Evolutionary conservation across 1,284 basidiomycete species (phyloP).

Genomic region (Trametes versicolor): DNA sequence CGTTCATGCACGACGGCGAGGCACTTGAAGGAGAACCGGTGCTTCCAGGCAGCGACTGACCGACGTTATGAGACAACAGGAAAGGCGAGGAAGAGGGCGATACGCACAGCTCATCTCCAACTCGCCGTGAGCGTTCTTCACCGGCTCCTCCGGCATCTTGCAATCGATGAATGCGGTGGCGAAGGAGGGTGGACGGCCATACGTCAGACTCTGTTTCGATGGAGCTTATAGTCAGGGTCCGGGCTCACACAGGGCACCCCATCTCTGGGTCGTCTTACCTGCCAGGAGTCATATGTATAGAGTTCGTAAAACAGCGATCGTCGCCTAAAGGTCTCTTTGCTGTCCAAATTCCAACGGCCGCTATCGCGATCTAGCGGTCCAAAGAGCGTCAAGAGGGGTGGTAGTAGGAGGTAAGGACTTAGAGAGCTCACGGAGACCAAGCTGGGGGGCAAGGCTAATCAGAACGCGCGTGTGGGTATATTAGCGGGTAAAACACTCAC

Average conservation of each 20-base stretch:
- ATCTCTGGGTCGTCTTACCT: constrained; percentile 52
- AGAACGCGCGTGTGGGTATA: constrained; percentile 21
- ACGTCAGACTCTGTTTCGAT: constrained; percentile 67
- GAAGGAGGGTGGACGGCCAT: constrained; percentile 73
- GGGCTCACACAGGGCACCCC: not conserved
- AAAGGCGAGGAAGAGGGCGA: not conserved
- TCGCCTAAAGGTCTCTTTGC: constrained; percentile 67
- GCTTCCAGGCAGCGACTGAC: constrained; percentile 71
- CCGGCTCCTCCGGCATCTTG: constrained; percentile 61
- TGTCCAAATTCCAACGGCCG: constrained; percentile 68
- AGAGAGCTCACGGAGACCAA: constrained; percentile 67
- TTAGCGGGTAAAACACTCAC: constrained; percentile 52
- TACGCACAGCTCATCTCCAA: constrained; percentile 72
- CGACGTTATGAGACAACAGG: not conserved
- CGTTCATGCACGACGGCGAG: constrained; percentile 70
- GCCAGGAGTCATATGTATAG: constrained; percentile 75
- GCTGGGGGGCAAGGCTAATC: constrained; percentile 47
- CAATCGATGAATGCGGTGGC: constrained; percentile 68
- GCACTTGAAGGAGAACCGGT: constrained; percentile 67
- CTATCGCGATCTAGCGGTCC: constrained; percentile 67
- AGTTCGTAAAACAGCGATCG: constrained; percentile 73
- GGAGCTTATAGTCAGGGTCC: constrained; percentile 20
- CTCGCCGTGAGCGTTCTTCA: constrained; percentile 59
- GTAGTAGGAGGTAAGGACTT: constrained; percentile 15
- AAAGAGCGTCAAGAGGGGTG: constrained; percentile 13